Base-by-base conservation (phyloP, 176 grass and related monocot species). In the Oryza glaberrima region DNA sequence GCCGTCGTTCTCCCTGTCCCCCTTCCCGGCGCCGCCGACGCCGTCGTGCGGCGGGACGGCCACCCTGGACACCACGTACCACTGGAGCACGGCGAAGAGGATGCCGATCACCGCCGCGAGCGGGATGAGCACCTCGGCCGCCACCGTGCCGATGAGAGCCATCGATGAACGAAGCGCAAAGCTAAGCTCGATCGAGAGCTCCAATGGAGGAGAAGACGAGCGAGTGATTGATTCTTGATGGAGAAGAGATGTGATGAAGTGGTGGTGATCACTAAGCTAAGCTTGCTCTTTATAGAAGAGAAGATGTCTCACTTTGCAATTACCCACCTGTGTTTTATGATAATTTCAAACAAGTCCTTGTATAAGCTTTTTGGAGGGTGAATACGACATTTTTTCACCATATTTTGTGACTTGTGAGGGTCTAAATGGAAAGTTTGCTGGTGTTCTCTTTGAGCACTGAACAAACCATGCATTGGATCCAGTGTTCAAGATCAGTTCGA, bases 41-140 rank as follows among this genome's bases (percentile, higher is more conserved):
- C 30, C 32, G 58, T 38, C 15, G 66, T 75, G 67, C 2, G 81
- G 58, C 3, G 46, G 73, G 20, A 86, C 85, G 19, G 76, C 15
- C n/a, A 94, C 77, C 77, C 35, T 83, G 32, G 92, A 67, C 10
- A 94, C 92, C 16, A 90, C 36, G 41, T 88, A 92, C 92, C 90
- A 94, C 83, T 94, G 92, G 60, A 88, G 73, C 69, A 84, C 17
- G 4, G 90, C 92, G 67, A 90, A 94, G 11, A 56, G 74, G 79
- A 94, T 90, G 80, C 92, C 92, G 2, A 92, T 32, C 63, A 92
- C 28, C 20, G 92, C 67, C 1, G 92, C 89, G 11, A 85, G 7
- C 0, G 90, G 90, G 82, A 94, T 92, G 40, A 92, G 23, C 45
- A n/a, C 84, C 73, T 87, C 58, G 0, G 82, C 79, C 51, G 72